These are phyloP conservation scores for Xanthoparmelia taractica DNA, from an alignment of 495 filamentous ascomycete genomes.

Conservation along the genomic window DNA sequence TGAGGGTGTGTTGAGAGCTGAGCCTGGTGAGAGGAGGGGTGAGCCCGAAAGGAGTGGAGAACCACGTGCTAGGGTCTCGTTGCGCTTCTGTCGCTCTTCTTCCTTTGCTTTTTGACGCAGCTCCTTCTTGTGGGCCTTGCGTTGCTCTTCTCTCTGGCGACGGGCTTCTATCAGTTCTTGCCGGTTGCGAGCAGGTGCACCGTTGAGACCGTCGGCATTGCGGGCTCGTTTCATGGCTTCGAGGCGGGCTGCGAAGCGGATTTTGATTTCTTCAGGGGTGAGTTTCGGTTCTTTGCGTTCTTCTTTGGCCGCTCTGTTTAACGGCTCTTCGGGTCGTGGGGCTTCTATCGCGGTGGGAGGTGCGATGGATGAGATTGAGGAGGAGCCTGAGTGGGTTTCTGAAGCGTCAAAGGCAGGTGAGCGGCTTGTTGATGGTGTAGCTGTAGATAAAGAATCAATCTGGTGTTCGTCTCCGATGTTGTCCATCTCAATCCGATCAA, in stretches of 20 bases:
- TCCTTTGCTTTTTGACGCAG: conserved; percentile 63
- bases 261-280: conserved; percentile 61
- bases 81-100: conserved; percentile 61
- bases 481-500: conserved; percentile 41
- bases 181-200: conserved; percentile 68
- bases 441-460: conserved; percentile 40
- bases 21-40: conserved; percentile 39
- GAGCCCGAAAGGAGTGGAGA: conserved; percentile 47
- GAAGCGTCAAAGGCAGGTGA: conserved; percentile 60
- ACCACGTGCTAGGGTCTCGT: conserved; percentile 57
- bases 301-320: background rate
- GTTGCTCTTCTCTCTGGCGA: conserved; percentile 74
- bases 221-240: conserved; percentile 63
- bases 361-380: conserved; percentile 63
- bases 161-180: conserved; percentile 86
- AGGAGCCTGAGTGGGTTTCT: conserved; percentile 53
- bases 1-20: conserved; percentile 13
- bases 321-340: conserved; percentile 32
- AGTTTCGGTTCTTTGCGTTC: conserved; percentile 42
- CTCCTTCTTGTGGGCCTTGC: conserved; percentile 81
- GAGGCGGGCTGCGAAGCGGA: conserved; percentile 70
- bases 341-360: conserved; percentile 43
- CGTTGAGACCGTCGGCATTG: conserved; percentile 74
- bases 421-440: conserved; percentile 45
- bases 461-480: conserved; percentile 35